phyloP scores from a whole-genome alignment of 805 yeast species.

The Barnettozyma vustinii region DNA sequence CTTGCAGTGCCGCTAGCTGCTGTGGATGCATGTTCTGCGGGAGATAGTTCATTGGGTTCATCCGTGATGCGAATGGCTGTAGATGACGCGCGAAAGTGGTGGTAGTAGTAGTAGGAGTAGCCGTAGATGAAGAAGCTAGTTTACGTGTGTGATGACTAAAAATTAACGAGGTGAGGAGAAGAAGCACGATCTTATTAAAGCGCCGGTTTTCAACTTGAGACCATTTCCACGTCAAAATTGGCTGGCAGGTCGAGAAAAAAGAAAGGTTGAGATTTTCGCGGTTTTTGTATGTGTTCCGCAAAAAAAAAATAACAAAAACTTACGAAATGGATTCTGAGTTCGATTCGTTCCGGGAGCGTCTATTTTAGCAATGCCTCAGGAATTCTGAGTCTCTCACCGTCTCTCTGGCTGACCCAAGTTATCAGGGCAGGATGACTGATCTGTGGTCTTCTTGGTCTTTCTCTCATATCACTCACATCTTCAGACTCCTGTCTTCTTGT shows the following conservation, averaged over 20 bases:
- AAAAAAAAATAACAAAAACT: too few species aligned
- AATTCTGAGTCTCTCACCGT: constrained; percentile 12
- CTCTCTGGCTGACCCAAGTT: constrained; percentile 18
- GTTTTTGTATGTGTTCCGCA: too few species aligned
- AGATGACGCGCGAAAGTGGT: background rate
- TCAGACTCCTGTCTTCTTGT: constrained; percentile 19
- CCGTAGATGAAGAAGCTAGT: too few species aligned
- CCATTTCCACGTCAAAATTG: background rate
- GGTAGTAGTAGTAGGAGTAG: too few species aligned
- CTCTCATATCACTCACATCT: constrained; percentile 18
- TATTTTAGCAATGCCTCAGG: constrained; percentile 15
- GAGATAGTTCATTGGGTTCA: constrained; percentile 8
- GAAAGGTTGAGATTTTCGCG: too few species aligned
- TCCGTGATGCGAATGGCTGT: background rate
- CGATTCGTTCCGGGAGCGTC: background rate
- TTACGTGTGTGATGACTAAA: background rate
- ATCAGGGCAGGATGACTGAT: constrained; percentile 20
- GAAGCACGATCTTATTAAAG: background rate
- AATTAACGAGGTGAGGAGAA: background rate
- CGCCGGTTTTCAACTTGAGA: background rate
- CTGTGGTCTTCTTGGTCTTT: constrained; percentile 22
- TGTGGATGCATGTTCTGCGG: constrained; percentile 11
- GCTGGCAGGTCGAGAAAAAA: background rate
- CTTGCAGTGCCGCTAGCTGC: constrained; percentile 15
- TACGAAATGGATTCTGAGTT: background rate